Evolutionary conservation across 1,284 basidiomycete genomes (phyloP), one percentile per base, ranked within the genome.

Genomic region (Cryptococcus hybrid): DNA sequence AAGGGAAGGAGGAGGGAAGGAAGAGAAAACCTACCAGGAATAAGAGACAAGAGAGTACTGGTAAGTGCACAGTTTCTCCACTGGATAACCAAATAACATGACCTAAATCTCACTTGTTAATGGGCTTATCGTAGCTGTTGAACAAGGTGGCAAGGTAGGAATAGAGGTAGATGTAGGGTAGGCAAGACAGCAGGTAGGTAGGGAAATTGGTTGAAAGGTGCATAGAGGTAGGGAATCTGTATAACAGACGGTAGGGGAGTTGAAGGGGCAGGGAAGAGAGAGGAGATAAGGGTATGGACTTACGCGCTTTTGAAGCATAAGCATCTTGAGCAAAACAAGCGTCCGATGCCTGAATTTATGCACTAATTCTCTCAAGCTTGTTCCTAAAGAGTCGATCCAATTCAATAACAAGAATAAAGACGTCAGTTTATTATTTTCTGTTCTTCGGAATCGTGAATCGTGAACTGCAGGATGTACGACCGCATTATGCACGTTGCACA

Each of bases 61-160:
- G 69, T 92, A 96, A 34, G 93, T 97, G 79, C 95, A 98, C 37
- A 99, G 80, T 57, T 88, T 86, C 77, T 99, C 96, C 0, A 99
- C 95, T 0, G 95, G 95, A 71, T 97, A 93, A 7, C 95, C 95
- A 67, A 86, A 96, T 74, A 99, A 93, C 87, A 99, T 90, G 61
- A 98, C 89, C 91, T 94, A 12, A 39, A 24, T 9, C 55, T 18
- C 42, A 12, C 7, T 55, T 38, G 58, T 52, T n/a, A 35, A 39
- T 12, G 15, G 13, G 11, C 48, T 8, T 13, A 30, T 53, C 7
- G 3, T 30, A 30, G 30, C 30, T 30, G 30, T 30, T 30, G 3
- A 4, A 30, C 30, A 30, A 30, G 30, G 30, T 3, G 30, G 30
- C 30, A 30, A 30, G 30, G 30, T 30, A 30, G 30, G 30, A 30